phyloP scores from a whole-genome alignment of 768 basidiomycete genomes.

The Panus rudis region DNA sequence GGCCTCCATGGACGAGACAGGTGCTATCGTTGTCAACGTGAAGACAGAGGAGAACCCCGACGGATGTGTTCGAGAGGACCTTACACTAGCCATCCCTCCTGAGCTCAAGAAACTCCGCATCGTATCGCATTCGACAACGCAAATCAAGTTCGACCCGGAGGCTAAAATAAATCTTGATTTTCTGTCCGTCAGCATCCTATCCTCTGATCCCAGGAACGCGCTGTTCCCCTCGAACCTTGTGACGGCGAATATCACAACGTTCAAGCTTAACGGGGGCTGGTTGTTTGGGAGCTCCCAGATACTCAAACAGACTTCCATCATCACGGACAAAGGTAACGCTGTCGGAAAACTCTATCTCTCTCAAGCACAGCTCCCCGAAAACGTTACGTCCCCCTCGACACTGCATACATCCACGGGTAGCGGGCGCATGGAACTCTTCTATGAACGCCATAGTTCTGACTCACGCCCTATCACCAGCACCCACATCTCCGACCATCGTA shows the following conservation, averaged over 20 bases:
- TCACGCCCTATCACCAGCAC: too few relatives aligned
- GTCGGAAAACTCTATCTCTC: conserved; percentile 41
- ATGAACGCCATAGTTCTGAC: too few relatives aligned
- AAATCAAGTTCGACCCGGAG: conserved; percentile 42
- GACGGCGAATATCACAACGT: conserved; percentile 30
- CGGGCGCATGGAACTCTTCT: too few relatives aligned
- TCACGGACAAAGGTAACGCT: conserved; percentile 45
- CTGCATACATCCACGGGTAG: too few relatives aligned
- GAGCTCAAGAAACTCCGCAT: conserved; percentile 43
- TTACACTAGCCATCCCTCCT: conserved; percentile 44
- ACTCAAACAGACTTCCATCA: conserved; percentile 33
- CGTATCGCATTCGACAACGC: conserved; percentile 34
- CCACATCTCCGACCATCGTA: too few relatives aligned
- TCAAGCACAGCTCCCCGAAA: too few relatives aligned
- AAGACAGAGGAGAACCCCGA: too few relatives aligned
- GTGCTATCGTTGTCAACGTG: too few relatives aligned
- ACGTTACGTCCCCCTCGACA: too few relatives aligned
- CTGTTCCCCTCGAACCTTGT: conserved; percentile 38
- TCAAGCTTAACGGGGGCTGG: conserved; percentile 49
- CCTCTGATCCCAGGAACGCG: conserved; percentile 33
- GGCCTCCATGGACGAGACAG: too few relatives aligned
- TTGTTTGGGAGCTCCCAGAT: conserved; percentile 53
- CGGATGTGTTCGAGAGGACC: conserved; percentile 56
- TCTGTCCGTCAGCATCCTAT: conserved; percentile 39
- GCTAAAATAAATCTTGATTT: conserved; percentile 36